Percentiles rank a stretch among this genome's conserved stretches.
Evolutionary conservation across 306 rosid genomes (phyloP).

Genomic region (Cucumis melo): DNA sequence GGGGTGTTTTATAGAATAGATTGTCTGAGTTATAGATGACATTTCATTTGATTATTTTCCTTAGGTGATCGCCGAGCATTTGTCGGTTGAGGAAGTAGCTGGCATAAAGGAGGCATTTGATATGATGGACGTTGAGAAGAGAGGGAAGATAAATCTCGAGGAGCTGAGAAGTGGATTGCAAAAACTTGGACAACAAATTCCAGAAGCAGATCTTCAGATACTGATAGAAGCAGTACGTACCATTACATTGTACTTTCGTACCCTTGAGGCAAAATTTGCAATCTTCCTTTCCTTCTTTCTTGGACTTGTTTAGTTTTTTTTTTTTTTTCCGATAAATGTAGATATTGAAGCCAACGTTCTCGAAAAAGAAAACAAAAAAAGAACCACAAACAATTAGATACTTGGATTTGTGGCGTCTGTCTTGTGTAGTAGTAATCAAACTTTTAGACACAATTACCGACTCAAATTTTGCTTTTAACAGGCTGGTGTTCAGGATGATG

Average conservation of each 20-base stretch:
- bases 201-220: constrained; percentile 45
- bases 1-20: background rate
- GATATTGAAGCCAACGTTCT: background rate
- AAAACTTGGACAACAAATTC: constrained; percentile 40
- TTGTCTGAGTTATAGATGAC: background rate
- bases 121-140: constrained; percentile 29
- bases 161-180: constrained; percentile 37
- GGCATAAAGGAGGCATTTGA: constrained; percentile 53
- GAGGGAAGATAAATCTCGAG: constrained; percentile 33
- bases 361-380: background rate
- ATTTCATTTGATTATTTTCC: constrained; percentile 1
- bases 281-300: background rate
- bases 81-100: constrained; percentile 49
- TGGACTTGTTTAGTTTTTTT: background rate
- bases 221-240: constrained; percentile 43
- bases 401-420: background rate
- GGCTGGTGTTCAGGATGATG: constrained; percentile 77
- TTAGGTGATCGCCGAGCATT: constrained; percentile 50
- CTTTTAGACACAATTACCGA: background rate
- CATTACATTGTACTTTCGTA: background rate
- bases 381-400: background rate
- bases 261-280: background rate
- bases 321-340: too few relatives aligned
- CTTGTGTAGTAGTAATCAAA: background rate
- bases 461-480: constrained; percentile 12